These are phyloP conservation scores for Ambrosiella xylebori DNA, from an alignment of 2,329 filamentous ascomycete species.

Conservation along the genomic window DNA sequence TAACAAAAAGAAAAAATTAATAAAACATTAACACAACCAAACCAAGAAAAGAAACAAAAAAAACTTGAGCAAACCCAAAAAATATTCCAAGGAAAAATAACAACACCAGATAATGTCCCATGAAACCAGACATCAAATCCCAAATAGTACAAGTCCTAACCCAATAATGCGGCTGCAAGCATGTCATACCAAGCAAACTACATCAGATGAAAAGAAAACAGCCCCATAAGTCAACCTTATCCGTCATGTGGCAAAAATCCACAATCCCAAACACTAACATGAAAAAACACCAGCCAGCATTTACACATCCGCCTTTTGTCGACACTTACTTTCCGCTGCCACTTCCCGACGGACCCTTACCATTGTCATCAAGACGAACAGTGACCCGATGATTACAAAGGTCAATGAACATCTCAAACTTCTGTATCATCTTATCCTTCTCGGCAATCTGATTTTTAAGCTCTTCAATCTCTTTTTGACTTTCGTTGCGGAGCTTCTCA, in stretches of 20 bases:
- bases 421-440: constrained; percentile 43
- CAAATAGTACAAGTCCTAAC: neutral
- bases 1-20: neutral
- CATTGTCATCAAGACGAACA: constrained; percentile 28
- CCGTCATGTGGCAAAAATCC: neutral
- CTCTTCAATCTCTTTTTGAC: constrained; percentile 38
- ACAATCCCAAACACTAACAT: neutral
- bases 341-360: constrained; percentile 15
- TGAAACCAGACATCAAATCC: neutral
- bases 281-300: neutral
- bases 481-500: constrained; percentile 37
- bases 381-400: constrained; percentile 52
- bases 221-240: too few relatives aligned
- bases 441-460: constrained; percentile 43
- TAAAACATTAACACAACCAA: neutral
- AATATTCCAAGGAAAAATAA: neutral
- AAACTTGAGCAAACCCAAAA: neutral
- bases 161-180: too few relatives aligned
- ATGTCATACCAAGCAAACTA: too few relatives aligned
- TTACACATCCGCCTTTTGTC: neutral
- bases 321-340: constrained; percentile 8
- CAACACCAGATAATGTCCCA: neutral
- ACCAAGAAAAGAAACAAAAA: neutral
- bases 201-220: too few relatives aligned
- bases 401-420: constrained; percentile 54